Conservation (phyloP, 768 basidiomycete species). For the Amanita rubescens region DNA sequence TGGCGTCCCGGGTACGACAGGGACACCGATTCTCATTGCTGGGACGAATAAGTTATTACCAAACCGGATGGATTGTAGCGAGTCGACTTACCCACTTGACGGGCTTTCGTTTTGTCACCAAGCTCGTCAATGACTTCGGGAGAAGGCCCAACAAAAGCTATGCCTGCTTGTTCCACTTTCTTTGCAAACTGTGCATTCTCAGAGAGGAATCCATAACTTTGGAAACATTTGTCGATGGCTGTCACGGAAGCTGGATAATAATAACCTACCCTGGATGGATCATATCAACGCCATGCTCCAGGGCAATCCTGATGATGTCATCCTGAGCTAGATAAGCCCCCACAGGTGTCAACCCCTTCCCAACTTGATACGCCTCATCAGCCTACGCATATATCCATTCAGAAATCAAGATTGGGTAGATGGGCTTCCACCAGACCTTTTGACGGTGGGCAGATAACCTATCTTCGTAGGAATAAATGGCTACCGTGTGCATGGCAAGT, state of each 20-base stretch:
- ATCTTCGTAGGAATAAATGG: slow-evolving; percentile 97
- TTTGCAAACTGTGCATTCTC: slow-evolving; percentile 97
- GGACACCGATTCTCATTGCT: slow-evolving; percentile 89
- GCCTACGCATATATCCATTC: slow-evolving; percentile 48
- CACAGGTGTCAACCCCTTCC: slow-evolving; percentile 92
- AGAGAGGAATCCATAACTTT: slow-evolving; percentile 92
- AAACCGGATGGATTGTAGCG: background rate
- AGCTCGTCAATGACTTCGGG: slow-evolving; percentile 96
- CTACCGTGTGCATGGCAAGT: slow-evolving; percentile 97
- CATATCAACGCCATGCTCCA: slow-evolving; percentile 99
- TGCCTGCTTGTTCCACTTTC: slow-evolving; percentile 95
- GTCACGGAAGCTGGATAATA: background rate
- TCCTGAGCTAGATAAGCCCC: slow-evolving; percentile 97
- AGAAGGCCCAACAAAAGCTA: slow-evolving; percentile 93
- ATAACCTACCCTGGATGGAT: slow-evolving; percentile 87
- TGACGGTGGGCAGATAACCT: slow-evolving; percentile 95
- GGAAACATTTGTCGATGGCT: background rate
- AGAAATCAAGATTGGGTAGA: slow-evolving; percentile 12
- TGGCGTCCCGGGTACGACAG: slow-evolving; percentile 97
- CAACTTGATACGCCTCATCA: slow-evolving; percentile 98
- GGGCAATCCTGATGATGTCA: slow-evolving; percentile 92
- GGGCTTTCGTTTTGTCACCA: slow-evolving; percentile 98
- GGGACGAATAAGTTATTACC: slow-evolving; percentile 8
- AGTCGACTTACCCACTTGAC: slow-evolving; percentile 60
- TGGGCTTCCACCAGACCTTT: slow-evolving; percentile 50